Evolutionary conservation across 139 green algal species (phyloP).

Genomic region (Chara braunii): DNA sequence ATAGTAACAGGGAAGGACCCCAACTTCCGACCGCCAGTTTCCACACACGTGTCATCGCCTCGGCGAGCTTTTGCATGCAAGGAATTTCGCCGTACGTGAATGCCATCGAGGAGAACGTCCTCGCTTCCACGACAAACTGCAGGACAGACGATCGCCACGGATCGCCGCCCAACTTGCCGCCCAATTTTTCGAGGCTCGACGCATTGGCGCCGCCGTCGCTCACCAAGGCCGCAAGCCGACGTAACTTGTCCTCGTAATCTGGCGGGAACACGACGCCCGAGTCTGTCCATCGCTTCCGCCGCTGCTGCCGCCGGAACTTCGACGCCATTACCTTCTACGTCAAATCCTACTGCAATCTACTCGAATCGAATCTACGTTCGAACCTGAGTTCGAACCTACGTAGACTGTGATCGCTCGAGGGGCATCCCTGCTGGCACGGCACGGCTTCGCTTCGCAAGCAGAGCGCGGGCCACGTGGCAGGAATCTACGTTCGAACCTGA

Average conservation of each 20-base stretch:
- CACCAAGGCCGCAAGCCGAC: not conserved
- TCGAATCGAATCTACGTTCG: not conserved
- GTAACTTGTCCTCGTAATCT: constrained; percentile 10
- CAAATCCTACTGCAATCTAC: not conserved
- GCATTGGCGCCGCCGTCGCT: not conserved
- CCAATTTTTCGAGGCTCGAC: not conserved
- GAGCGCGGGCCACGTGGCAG: not conserved
- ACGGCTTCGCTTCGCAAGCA: not conserved
- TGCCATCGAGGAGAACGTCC: constrained; percentile 2
- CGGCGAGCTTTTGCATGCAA: constrained; percentile 8
- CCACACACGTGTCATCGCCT: constrained; percentile 3
- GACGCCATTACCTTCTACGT: constrained; percentile 18
- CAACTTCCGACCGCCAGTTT: not conserved
- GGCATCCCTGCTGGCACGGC: not conserved
- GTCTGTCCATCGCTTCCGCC: constrained; percentile 25
- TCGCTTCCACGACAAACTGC: not conserved
- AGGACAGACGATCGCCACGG: not conserved
- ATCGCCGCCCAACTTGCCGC: not conserved
- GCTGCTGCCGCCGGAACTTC: constrained; percentile 22
- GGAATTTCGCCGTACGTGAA: constrained; percentile 21
- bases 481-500: not conserved
- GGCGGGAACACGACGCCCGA: constrained; percentile 16
- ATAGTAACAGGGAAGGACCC: not conserved
- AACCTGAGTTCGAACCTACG: not conserved
- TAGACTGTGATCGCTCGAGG: not conserved